Base-by-base conservation (phyloP, 2,329 filamentous ascomycete genomes). In the Colletotrichum karsti region DNA sequence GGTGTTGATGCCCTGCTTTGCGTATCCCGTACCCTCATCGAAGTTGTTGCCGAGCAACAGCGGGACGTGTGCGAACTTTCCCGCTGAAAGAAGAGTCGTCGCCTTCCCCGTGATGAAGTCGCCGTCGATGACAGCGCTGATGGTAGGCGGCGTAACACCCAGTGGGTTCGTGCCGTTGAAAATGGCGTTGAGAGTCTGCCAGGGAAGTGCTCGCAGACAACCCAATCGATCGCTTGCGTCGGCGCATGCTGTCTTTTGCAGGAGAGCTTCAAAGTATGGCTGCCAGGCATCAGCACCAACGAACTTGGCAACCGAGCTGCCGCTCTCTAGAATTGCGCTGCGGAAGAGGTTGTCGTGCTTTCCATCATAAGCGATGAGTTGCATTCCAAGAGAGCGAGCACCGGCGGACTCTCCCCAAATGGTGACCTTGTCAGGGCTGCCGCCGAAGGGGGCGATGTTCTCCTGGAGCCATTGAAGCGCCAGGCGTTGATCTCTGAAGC, bases 1-100 rank as follows among this genome's bases (percentile, higher is more conserved):
- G 1, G 84, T 88, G 73, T 90, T 85, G 69, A 91, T 84, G 3
- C 88, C 77, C 1, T 77, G 78, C 1, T 80, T 85, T 5, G 87
- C 81, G 74, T 91, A 91, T 3, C 91, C 75, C 0, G 89, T 90
- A 5, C 89, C 89, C 75, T 92, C 90, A 73, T 92, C 90, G 79
- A 91, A 88, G 76, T 89, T 86, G 73, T 90, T 83, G 42, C 90
- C 89, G 26, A 88, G 80, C 59, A 92, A 90, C 72, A 91, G 84
- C 4, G 90, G 89, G 0, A 92, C 86, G 12, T 87, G 83, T 63
- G 91, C 86, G 70, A 92, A 92, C 20, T 84, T 83, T 46, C 89
- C 89, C 7, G 83, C 75, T 1, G 79, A 77, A 3, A 93, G 79
- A 69, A 90, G 87, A 5, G 82, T 75, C 6, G 85, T 86, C 37